These are phyloP conservation scores for Apostasia shenzhenica DNA, from an alignment of 106 monocot species.

Conservation along the genomic window DNA sequence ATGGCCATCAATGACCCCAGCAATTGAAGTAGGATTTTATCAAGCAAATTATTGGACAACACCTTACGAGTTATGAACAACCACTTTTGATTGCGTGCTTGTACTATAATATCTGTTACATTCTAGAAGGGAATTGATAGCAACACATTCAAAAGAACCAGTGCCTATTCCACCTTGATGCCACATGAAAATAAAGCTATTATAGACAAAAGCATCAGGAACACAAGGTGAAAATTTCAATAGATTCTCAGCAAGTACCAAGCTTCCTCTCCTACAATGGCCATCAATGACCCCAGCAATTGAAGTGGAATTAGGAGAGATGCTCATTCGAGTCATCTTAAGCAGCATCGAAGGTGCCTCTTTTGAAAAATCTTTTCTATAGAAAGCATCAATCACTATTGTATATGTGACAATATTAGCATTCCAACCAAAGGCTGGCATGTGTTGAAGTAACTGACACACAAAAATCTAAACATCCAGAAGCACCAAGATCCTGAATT, in stretches of 20 bases:
- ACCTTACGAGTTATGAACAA: no score
- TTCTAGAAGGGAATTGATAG: no score
- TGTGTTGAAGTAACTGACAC: constrained; percentile 27
- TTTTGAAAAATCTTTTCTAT: constrained; percentile 24
- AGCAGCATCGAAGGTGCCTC: constrained; percentile 31
- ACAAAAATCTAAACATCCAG: constrained; percentile 22
- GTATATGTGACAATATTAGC: constrained; percentile 27
- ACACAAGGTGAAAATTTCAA: constrained; percentile 6
- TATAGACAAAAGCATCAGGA: constrained; percentile 35
- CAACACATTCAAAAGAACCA: no score
- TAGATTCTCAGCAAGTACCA: constrained; percentile 17
- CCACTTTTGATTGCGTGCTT: no score
- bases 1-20: constrained; percentile 37
- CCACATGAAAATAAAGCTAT: constrained; percentile 37
- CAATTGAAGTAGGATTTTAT: constrained; percentile 23
- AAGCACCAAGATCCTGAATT: constrained; percentile 16
- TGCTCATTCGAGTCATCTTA: constrained; percentile 26
- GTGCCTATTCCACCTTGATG: constrained; percentile 17
- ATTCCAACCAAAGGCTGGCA: constrained; percentile 8
- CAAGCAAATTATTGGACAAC: no score
- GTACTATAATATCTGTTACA: no score
- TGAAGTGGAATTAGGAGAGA: constrained; percentile 17
- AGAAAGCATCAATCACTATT: constrained; percentile 31
- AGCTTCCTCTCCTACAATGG: constrained; percentile 42
- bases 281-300: constrained; percentile 33